These are phyloP conservation scores for Parastagonospora avenae DNA, from an alignment of 2,329 filamentous ascomycete species.

Conservation along the genomic window DNA sequence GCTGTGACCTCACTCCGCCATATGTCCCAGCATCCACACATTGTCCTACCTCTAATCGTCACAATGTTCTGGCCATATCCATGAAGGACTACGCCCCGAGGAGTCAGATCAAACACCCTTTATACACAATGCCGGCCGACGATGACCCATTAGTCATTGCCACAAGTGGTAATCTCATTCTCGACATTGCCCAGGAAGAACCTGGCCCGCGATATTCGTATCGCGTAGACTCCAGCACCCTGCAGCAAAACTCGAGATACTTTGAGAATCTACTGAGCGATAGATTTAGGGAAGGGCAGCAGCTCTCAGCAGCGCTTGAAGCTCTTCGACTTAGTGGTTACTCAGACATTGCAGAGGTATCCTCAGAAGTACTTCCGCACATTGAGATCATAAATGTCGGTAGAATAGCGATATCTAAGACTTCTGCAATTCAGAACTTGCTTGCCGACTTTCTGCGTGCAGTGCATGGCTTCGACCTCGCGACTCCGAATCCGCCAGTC, in stretches of 20 bases:
- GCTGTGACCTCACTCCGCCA: conserved; percentile 13
- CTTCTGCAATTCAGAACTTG: conserved; percentile 64
- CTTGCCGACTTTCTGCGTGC: conserved; percentile 71
- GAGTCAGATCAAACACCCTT: conserved; percentile 3
- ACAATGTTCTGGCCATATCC: conserved; percentile 59
- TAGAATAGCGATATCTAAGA: conserved; percentile 68
- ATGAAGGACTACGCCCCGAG: conserved; percentile 41
- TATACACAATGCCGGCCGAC: conserved; percentile 30
- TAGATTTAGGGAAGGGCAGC: conserved; percentile 66
- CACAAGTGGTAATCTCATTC: conserved; percentile 65
- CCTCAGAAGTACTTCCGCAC: conserved; percentile 62
- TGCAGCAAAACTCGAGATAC: conserved; percentile 70
- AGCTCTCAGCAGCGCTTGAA: conserved; percentile 59
- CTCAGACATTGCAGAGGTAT: conserved; percentile 56
- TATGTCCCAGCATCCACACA: conserved; percentile 7
- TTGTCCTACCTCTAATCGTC: conserved; percentile 16
- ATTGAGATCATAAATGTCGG: conserved; percentile 71
- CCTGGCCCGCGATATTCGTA: conserved; percentile 62
- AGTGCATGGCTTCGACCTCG: conserved; percentile 62
- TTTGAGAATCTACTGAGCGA: conserved; percentile 71
- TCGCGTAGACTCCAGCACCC: conserved; percentile 62
- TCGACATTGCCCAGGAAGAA: conserved; percentile 70
- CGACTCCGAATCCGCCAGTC: conserved; percentile 55
- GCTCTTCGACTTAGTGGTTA: conserved; percentile 54
- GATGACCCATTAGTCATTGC: conserved; percentile 57